Evolutionary conservation across 2,329 filamentous ascomycete genomes (phyloP).

Genomic region (Ophiostoma montium): DNA sequence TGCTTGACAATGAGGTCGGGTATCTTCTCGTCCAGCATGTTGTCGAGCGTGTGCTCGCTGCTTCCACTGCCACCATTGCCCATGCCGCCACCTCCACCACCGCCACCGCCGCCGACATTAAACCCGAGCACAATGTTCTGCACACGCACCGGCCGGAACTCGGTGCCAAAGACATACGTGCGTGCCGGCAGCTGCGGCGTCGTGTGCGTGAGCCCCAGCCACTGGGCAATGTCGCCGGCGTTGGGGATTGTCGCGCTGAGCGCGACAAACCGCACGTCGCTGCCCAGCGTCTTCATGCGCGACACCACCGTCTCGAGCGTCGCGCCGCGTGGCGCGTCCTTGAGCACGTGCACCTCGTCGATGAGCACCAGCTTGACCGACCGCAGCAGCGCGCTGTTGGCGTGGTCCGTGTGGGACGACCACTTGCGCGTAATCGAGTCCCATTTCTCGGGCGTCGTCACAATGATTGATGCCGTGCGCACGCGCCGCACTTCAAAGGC

Average conservation of each 20-base stretch:
- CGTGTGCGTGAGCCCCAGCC: constrained; percentile 55
- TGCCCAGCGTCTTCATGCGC: constrained; percentile 69
- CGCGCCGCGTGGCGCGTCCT: constrained; percentile 62
- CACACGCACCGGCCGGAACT: constrained; percentile 64
- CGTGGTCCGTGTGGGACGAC: constrained; percentile 73
- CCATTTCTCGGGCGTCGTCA: constrained; percentile 86
- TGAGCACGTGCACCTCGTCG: constrained; percentile 78
- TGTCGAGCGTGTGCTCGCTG: constrained; percentile 71
- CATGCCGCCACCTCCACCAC: constrained; percentile 11
- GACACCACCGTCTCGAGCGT: constrained; percentile 75
- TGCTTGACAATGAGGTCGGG: constrained; percentile 52
- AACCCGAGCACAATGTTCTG: constrained; percentile 67
- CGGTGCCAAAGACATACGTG: constrained; percentile 60
- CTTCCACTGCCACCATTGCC: constrained; percentile 14
- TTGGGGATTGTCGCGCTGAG: constrained; percentile 77
- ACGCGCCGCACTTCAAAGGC: constrained; percentile 50
- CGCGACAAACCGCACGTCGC: constrained; percentile 64
- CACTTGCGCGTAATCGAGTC: constrained; percentile 80
- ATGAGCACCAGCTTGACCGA: constrained; percentile 70
- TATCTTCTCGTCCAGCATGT: constrained; percentile 49
- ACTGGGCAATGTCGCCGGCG: constrained; percentile 62
- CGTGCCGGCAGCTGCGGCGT: constrained; percentile 49
- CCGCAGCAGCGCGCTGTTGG: constrained; percentile 40
- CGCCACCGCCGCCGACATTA: constrained; percentile 24
- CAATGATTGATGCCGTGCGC: constrained; percentile 63